A percentile compares a stretch with the other conserved stretches of the same genome.
phyloP scores from a whole-genome alignment of 1,284 basidiomycete genomes.

The Cyathus olla region DNA sequence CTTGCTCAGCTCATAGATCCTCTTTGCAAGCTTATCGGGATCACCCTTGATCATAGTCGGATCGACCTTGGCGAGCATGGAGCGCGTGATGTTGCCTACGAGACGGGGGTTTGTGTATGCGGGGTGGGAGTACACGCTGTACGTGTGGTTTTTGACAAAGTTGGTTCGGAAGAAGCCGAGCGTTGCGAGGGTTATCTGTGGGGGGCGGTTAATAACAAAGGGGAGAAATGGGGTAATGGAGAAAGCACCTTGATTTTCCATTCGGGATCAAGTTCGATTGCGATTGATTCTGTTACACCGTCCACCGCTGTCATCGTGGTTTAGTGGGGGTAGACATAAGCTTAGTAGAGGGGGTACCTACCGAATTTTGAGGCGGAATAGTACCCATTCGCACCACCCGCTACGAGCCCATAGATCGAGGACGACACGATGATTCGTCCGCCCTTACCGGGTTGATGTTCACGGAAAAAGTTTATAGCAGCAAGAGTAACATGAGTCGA shows the following conservation, averaged over 20 bases:
- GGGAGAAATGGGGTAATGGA: neutral
- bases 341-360: neutral
- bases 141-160: conserved; percentile 16
- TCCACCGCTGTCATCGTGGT: neutral
- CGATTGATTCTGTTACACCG: too few species aligned
- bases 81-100: conserved; percentile 1
- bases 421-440: conserved; percentile 18
- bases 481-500: conserved; percentile 19
- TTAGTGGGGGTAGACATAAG: too few species aligned
- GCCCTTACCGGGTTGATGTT: conserved; percentile 21
- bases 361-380: conserved; percentile 14
- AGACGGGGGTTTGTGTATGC: conserved; percentile 24
- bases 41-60: too few species aligned
- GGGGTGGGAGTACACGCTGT: conserved; percentile 13
- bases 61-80: too few species aligned
- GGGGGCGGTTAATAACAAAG: neutral
- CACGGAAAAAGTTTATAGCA: conserved; percentile 24
- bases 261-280: conserved; percentile 12
- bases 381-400: conserved; percentile 12
- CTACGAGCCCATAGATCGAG: conserved; percentile 8
- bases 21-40: too few species aligned
- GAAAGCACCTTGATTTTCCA: conserved; percentile 18
- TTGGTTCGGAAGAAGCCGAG: conserved; percentile 25
- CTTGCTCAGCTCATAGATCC: too few species aligned
- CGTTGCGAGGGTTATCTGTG: conserved; percentile 16